phyloP scores from a whole-genome alignment of 2,329 filamentous ascomycete species.

The Cordyceps tenuipes region DNA sequence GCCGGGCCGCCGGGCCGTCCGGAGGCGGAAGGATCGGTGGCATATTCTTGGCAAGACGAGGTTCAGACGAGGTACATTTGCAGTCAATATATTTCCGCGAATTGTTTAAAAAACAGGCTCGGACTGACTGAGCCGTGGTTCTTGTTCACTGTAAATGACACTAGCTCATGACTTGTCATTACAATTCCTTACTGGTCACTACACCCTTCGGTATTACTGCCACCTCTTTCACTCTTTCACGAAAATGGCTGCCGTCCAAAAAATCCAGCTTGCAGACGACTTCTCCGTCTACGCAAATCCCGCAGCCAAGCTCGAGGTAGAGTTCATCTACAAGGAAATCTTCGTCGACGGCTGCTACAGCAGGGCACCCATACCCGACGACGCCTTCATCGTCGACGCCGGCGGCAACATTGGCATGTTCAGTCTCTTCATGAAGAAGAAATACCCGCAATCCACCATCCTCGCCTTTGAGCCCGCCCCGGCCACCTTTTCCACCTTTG shows the following conservation, averaged over 20 bases:
- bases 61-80: too few species aligned
- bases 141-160: background rate
- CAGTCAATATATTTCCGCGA: background rate
- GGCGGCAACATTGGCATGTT: slow-evolving; percentile 22
- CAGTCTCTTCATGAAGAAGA: slow-evolving; percentile 19
- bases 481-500: slow-evolving; percentile 13
- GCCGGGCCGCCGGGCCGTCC: slow-evolving; percentile 1
- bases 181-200: too few species aligned
- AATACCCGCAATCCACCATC: slow-evolving; percentile 18
- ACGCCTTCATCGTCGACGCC: slow-evolving; percentile 18
- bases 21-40: background rate
- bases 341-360: slow-evolving; percentile 19
- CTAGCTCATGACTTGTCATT: background rate
- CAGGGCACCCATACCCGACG: slow-evolving; percentile 5
- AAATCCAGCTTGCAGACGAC: background rate
- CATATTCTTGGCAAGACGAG: too few species aligned
- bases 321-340: slow-evolving; percentile 19
- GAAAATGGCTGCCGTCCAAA: background rate
- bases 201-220: too few species aligned
- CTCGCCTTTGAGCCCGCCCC: slow-evolving; percentile 21
- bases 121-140: background rate
- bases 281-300: slow-evolving; percentile 1
- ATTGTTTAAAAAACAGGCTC: background rate
- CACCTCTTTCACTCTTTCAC: too few species aligned
- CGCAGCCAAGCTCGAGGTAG: slow-evolving; percentile 11